Conservation (phyloP, 495 filamentous ascomycete genomes). For the Bombardia bombarda region DNA sequence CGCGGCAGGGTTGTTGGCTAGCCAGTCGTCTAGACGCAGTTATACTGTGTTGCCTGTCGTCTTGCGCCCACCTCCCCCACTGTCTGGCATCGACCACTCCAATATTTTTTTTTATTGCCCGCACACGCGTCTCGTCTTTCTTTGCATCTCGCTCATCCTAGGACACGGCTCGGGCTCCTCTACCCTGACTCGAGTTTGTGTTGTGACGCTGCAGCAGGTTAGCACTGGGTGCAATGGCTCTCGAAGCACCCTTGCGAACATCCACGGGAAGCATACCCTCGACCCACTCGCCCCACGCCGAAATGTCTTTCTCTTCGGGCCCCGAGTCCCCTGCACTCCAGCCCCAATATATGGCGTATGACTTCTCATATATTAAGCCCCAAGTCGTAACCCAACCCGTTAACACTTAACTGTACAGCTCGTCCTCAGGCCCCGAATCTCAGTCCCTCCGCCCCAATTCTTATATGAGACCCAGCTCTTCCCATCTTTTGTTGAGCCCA, state of each 20-base stretch:
- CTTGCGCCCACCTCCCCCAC: too few species aligned
- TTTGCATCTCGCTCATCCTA: too few species aligned
- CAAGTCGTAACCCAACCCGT: background rate
- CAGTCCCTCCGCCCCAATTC: conserved; percentile 34
- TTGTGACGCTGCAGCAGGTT: conserved; percentile 4
- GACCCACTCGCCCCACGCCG: conserved; percentile 50
- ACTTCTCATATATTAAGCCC: background rate
- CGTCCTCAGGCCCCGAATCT: conserved; percentile 32
- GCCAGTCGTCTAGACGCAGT: conserved; percentile 1
- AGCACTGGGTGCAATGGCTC: conserved; percentile 39
- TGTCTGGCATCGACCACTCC: too few species aligned
- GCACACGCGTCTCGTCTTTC: background rate
- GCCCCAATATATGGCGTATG: conserved; percentile 41
- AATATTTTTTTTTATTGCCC: background rate
- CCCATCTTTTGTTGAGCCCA: conserved; percentile 37
- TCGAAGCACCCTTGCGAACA: conserved; percentile 49
- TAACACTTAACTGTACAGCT: conserved; percentile 19
- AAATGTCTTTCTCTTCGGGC: conserved; percentile 46
- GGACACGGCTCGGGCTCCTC: too few species aligned
- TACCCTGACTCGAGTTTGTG: too few species aligned
- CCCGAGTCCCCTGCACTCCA: conserved; percentile 45
- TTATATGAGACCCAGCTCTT: conserved; percentile 29
- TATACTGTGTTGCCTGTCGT: conserved; percentile 9
- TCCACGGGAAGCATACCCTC: conserved; percentile 49
- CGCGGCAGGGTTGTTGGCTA: background rate